These are phyloP conservation scores for Russula brevipes DNA, from an alignment of 768 basidiomycete genomes.

Conservation along the genomic window DNA sequence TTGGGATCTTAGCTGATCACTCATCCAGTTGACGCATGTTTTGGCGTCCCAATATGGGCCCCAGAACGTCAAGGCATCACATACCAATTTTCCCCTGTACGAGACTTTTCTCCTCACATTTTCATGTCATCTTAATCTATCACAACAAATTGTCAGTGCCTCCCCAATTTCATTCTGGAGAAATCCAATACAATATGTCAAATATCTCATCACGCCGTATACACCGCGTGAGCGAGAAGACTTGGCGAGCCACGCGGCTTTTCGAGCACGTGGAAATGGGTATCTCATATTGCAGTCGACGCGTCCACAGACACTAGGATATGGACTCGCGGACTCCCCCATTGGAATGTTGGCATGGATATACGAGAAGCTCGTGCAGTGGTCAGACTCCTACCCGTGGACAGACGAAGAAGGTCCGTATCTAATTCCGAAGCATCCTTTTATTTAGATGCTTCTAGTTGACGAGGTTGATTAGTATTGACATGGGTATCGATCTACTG, in stretches of 20 bases:
- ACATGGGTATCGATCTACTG: conserved; percentile 38
- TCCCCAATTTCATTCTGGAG: background rate
- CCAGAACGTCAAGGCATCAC: conserved; percentile 34
- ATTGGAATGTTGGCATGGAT: conserved; percentile 41
- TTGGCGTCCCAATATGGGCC: conserved; percentile 29
- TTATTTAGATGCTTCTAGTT: background rate
- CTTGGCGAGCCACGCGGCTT: conserved; percentile 27
- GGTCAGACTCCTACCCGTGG: conserved; percentile 50
- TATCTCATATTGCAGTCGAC: conserved; percentile 33
- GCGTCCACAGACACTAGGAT: conserved; percentile 40
- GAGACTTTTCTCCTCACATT: background rate
- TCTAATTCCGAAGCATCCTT: background rate
- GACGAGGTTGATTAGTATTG: conserved; percentile 27
- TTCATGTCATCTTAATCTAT: background rate
- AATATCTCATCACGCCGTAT: conserved; percentile 31
- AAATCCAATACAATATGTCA: conserved; percentile 31
- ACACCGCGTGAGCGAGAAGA: conserved; percentile 29
- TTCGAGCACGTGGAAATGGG: conserved; percentile 29
- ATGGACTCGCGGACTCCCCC: conserved; percentile 53
- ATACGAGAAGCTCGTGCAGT: conserved; percentile 34
- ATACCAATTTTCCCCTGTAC: conserved; percentile 33
- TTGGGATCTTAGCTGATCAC: background rate
- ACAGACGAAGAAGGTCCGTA: conserved; percentile 48
- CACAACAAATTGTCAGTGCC: background rate
- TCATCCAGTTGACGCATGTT: conserved; percentile 29